phyloP scores from a whole-genome alignment of 2,329 filamentous ascomycete species.

The Reticulascus tulasneorum region DNA sequence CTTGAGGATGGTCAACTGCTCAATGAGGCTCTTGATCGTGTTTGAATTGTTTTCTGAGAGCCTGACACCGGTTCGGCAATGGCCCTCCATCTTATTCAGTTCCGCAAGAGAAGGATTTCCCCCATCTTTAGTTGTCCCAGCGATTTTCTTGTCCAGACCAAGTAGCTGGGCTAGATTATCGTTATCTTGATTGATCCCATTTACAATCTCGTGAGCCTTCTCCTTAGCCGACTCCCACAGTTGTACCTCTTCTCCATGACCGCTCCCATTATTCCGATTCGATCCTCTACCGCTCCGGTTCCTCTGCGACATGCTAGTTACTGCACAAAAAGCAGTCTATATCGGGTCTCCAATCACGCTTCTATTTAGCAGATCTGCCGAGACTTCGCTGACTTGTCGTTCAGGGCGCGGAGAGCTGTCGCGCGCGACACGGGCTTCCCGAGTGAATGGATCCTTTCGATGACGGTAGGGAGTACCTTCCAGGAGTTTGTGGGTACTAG shows the following conservation, averaged over 20 bases:
- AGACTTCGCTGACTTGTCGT: too few species aligned
- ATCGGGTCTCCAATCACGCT: too few species aligned
- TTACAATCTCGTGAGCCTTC: constrained; percentile 34
- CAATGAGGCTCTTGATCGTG: constrained; percentile 32
- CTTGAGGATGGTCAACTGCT: constrained; percentile 38
- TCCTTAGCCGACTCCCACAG: constrained; percentile 39
- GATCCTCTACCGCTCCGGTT: constrained; percentile 41
- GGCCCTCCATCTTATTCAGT: constrained; percentile 39
- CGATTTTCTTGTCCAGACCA: constrained; percentile 35
- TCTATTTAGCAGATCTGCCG: too few species aligned
- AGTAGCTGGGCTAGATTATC: constrained; percentile 35
- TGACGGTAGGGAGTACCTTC: too few species aligned
- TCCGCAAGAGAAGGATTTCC: constrained; percentile 19
- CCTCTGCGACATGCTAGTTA: constrained; percentile 38
- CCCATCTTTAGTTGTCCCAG: constrained; percentile 31
- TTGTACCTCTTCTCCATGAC: constrained; percentile 39
- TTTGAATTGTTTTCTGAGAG: constrained; percentile 33
- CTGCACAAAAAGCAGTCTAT: too few species aligned
- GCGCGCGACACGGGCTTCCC: too few species aligned
- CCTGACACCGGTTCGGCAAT: constrained; percentile 39
- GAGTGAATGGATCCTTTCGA: too few species aligned
- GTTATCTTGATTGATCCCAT: constrained; percentile 37
- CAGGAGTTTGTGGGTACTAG: too few species aligned
- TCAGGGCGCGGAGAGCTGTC: too few species aligned
- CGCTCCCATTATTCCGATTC: constrained; percentile 38